phyloP scores from a whole-genome alignment of 768 basidiomycete genomes.

The Auricularia sp. region DNA sequence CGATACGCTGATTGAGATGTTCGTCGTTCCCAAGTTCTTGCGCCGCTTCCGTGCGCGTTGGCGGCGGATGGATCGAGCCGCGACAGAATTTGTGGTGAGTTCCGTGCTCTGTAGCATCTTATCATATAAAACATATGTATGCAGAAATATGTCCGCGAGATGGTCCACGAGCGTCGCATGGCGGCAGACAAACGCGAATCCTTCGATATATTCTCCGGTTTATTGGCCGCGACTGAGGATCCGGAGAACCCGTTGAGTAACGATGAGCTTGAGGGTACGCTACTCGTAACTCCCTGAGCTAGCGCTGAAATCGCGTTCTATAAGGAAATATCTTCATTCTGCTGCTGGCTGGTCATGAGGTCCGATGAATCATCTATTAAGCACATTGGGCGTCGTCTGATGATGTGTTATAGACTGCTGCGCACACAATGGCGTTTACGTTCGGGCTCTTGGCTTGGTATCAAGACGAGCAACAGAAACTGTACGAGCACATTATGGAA shows the following conservation, averaged over 20 bases:
- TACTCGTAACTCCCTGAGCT: neutral
- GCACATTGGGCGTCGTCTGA: neutral
- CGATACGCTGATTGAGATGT: neutral
- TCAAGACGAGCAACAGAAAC: constrained; percentile 32
- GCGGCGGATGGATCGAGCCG: no score
- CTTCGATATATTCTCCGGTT: constrained; percentile 43
- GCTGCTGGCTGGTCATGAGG: constrained; percentile 53
- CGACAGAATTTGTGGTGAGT: neutral
- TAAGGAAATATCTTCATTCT: constrained; percentile 31
- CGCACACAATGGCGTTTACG: constrained; percentile 26
- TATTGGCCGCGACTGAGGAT: constrained; percentile 41
- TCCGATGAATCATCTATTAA: constrained; percentile 11
- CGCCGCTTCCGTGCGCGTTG: no score
- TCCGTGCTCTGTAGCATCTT: neutral
- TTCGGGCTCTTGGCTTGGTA: constrained; percentile 43
- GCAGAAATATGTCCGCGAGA: constrained; percentile 40
- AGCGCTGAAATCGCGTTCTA: neutral
- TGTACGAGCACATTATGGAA: constrained; percentile 26
- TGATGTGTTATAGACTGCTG: constrained; percentile 23
- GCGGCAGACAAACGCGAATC: constrained; percentile 29
- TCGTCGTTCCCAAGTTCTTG: neutral
- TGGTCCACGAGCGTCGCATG: constrained; percentile 35
- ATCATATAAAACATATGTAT: no score
- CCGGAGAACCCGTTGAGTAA: constrained; percentile 30
- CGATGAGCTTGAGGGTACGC: constrained; percentile 31